A percentile compares a stretch with the other conserved stretches of the same genome.
phyloP scores from a whole-genome alignment of 2,329 filamentous ascomycete genomes.

The Paecilomyces formosus region DNA sequence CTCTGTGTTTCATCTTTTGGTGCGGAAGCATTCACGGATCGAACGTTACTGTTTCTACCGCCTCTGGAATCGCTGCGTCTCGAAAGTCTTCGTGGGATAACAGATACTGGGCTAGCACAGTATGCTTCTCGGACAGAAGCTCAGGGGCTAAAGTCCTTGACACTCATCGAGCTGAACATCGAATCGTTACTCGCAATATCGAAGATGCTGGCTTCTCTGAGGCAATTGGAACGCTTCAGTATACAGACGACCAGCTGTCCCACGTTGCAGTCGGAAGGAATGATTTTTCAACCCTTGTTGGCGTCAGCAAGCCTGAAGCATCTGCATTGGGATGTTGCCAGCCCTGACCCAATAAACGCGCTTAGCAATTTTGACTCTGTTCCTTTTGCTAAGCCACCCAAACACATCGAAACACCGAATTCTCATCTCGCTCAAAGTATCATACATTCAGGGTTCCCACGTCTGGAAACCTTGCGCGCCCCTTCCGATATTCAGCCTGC shows the following conservation, averaged over 20 bases:
- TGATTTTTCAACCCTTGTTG: conserved; percentile 42
- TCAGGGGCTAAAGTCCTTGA: conserved; percentile 38
- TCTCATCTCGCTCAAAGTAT: conserved; percentile 39
- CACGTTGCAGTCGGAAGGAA: conserved; percentile 32
- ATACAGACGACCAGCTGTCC: conserved; percentile 45
- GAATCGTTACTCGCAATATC: conserved; percentile 45
- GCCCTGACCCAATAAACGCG: conserved; percentile 28
- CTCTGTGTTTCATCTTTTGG: conserved; percentile 49
- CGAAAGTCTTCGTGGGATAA: conserved; percentile 49
- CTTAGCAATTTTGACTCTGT: conserved; percentile 30
- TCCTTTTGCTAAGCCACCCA: conserved; percentile 27
- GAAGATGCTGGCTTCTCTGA: conserved; percentile 42
- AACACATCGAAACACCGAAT: conserved; percentile 29
- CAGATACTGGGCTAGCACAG: conserved; percentile 47
- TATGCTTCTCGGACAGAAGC: conserved; percentile 43
- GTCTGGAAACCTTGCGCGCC: conserved; percentile 32
- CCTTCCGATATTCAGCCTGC: conserved; percentile 38
- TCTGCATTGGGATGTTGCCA: conserved; percentile 51
- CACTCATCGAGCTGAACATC: conserved; percentile 49
- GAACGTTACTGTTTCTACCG: conserved; percentile 47
- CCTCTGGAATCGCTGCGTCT: conserved; percentile 47
- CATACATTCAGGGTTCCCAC: conserved; percentile 34
- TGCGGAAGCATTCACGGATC: conserved; percentile 48
- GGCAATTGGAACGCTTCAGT: conserved; percentile 41
- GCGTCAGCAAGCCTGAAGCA: conserved; percentile 42